Base-by-base conservation (phyloP, 345 rosid genomes). In the Abelmoschus esculentus region DNA sequence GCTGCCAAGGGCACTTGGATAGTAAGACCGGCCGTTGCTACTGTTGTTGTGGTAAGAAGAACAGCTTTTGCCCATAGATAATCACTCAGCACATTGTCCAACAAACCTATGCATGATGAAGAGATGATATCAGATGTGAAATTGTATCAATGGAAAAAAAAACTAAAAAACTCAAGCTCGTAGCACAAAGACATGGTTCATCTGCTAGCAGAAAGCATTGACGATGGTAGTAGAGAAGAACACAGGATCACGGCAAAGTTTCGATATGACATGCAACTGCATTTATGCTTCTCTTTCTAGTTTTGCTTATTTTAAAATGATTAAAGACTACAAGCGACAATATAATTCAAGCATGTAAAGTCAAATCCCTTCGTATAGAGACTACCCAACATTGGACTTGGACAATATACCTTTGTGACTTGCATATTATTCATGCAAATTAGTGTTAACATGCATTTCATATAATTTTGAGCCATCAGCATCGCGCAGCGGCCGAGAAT, bases 1-100 rank as follows among this genome's bases (percentile, higher is more conserved):
- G 97, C 99, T 62, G 99, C 97, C 80, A 95, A 66, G 4, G 97
- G 99, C 44, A 93, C 98, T 85, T 93, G 98, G 69, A 95, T 88
- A 9, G 96, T 86, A 32, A 91, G 96, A 66, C 97, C 96, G 22
- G 97, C 99, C 2, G 96, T 86, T 56, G 97, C 99, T 15, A 95
- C 96, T 0, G 97, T 95, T 4, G 99, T 87, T 47, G 97, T 88
- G 32, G 99, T 95, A 61, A 91, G 75, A 50, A 93, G 83, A 29
- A 93, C 93, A 4, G 98, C 98, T 80, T 93, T 93, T 3, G 96
- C 97, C 97, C 99, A 91, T 59, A 91, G 75, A 73, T 91, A 91
- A 78, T 95, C 97, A 56, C 97, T 95, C 74, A 95, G 80, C 71
- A 95, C 99, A 52, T 91, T 95, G 72, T 91, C 99, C 67, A 95